Percentiles rank a stretch among this genome's conserved stretches.
These are phyloP conservation scores for Paecilomyces sp. DNA, from an alignment of 2,329 filamentous ascomycete species.

Conservation along the genomic window DNA sequence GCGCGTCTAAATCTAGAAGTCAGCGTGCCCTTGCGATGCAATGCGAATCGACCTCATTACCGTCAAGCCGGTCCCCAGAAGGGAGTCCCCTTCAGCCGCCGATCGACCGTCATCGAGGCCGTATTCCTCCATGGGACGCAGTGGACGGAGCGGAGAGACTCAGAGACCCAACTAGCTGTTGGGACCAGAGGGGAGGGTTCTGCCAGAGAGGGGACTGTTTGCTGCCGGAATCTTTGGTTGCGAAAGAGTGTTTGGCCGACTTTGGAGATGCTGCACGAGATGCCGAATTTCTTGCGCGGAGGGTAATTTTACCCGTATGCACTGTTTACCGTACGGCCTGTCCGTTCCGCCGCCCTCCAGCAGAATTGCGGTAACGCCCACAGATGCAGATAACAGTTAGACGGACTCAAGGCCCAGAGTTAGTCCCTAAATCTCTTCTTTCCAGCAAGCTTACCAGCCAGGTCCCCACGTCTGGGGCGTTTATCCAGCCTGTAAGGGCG, in stretches of 20 bases:
- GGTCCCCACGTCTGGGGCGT: not conserved
- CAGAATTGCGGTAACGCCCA: not conserved
- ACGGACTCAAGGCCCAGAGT: not conserved
- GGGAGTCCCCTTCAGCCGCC: slow-evolving; percentile 32
- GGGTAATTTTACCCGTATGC: not conserved
- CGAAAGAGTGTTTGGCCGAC: not conserved
- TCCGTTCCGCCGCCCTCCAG: not conserved
- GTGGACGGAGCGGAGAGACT: slow-evolving; percentile 11
- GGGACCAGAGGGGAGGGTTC: slow-evolving; percentile 7
- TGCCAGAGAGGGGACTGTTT: not conserved
- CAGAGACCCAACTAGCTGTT: slow-evolving; percentile 19
- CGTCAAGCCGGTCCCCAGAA: slow-evolving; percentile 43
- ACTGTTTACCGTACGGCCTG: not conserved
- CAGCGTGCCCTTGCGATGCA: slow-evolving; percentile 3
- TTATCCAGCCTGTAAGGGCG: not conserved
- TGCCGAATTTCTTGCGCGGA: not conserved
- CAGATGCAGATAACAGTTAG: not conserved
- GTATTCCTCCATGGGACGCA: slow-evolving; percentile 35
- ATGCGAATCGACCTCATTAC: slow-evolving; percentile 20
- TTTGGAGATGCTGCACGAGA: not conserved
- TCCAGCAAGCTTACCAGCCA: not conserved
- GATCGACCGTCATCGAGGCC: slow-evolving; percentile 39
- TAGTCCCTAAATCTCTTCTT: not conserved
- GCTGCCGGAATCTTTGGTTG: not conserved
- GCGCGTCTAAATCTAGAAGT: slow-evolving; percentile 55